Percentiles rank a stretch among this genome's conserved stretches.
These are phyloP conservation scores for Salix purpurea DNA, from an alignment of 345 rosid species.

Conservation along the genomic window DNA sequence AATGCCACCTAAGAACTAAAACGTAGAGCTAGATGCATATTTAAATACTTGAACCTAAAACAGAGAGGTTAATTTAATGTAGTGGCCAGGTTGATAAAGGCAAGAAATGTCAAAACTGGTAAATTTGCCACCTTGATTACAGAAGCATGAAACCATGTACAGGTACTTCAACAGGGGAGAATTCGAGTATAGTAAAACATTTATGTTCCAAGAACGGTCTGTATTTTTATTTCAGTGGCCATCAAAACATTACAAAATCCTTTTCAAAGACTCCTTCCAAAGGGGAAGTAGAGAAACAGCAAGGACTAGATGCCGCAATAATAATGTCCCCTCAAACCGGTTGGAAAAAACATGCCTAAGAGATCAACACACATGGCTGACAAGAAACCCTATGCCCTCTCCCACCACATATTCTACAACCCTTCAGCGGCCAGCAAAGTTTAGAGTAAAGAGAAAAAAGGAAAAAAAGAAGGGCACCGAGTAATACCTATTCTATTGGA, in stretches of 20 bases:
- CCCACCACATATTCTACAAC: constrained; percentile 33
- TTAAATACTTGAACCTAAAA: too few species aligned
- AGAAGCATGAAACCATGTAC: not conserved
- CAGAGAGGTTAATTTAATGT: too few species aligned
- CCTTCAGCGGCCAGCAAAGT: constrained; percentile 25
- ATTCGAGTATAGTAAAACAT: not conserved
- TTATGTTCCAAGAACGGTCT: not conserved
- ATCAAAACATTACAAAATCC: constrained; percentile 33
- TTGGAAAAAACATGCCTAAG: constrained; percentile 35
- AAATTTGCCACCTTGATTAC: not conserved
- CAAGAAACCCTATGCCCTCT: constrained; percentile 20
- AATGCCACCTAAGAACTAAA: too few species aligned
- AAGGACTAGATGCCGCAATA: constrained; percentile 16
- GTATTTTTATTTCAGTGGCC: not conserved
- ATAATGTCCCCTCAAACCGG: constrained; percentile 21
- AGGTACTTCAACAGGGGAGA: not conserved
- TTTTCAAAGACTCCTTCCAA: constrained; percentile 2
- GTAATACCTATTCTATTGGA: constrained; percentile 32
- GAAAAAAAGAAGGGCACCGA: constrained; percentile 10
- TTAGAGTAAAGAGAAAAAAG: constrained; percentile 1
- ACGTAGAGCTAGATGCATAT: too few species aligned
- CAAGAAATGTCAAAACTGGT: not conserved
- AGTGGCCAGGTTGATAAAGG: not conserved
- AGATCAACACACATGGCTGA: constrained; percentile 3
- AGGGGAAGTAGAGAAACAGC: constrained; percentile 15